A percentile compares a stretch with the other conserved stretches of the same genome.
These are phyloP conservation scores for Suillus lakei DNA, from an alignment of 768 basidiomycete genomes.

Conservation along the genomic window DNA sequence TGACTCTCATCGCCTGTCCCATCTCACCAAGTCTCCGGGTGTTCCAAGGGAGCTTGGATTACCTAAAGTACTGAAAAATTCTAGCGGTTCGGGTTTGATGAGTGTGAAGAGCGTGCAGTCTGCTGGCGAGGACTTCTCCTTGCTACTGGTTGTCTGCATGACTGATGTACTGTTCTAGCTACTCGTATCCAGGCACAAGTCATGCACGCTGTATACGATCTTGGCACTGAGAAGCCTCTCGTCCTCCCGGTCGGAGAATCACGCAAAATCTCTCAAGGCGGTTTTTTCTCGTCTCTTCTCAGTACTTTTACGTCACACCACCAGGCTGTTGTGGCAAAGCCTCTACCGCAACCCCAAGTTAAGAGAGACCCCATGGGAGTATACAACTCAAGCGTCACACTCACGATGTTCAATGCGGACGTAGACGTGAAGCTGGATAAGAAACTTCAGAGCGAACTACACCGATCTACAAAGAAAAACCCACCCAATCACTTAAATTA, in stretches of 20 bases:
- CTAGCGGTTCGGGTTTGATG: slow-evolving; percentile 70
- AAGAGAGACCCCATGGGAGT: slow-evolving; percentile 30
- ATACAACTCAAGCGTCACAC: slow-evolving; percentile 29
- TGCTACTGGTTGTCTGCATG: slow-evolving; percentile 7
- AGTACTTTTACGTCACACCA: slow-evolving; percentile 28
- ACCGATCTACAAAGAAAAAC: slow-evolving; percentile 94
- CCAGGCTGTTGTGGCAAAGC: neutral
- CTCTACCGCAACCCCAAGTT: slow-evolving; percentile 15
- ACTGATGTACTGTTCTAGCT: slow-evolving; percentile 42
- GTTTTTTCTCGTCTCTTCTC: slow-evolving; percentile 51
- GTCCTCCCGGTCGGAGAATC: slow-evolving; percentile 35
- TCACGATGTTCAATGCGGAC: slow-evolving; percentile 39
- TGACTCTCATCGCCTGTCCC: slow-evolving; percentile 74
- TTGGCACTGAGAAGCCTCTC: slow-evolving; percentile 63
- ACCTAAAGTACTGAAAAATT: slow-evolving; percentile 58
- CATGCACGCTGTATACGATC: slow-evolving; percentile 77
- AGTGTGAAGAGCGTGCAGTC: slow-evolving; percentile 64
- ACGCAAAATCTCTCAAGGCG: slow-evolving; percentile 35
- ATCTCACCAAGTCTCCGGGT: slow-evolving; percentile 66
- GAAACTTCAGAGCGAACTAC: slow-evolving; percentile 73
- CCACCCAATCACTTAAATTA: slow-evolving; percentile 78
- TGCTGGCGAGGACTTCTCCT: slow-evolving; percentile 51
- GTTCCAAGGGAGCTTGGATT: slow-evolving; percentile 53
- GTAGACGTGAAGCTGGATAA: slow-evolving; percentile 67
- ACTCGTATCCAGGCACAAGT: slow-evolving; percentile 82